A percentile compares a stretch with the other conserved stretches of the same genome.
Evolutionary conservation across 805 yeast genomes (phyloP).

Genomic region (Candida endomychidarum): DNA sequence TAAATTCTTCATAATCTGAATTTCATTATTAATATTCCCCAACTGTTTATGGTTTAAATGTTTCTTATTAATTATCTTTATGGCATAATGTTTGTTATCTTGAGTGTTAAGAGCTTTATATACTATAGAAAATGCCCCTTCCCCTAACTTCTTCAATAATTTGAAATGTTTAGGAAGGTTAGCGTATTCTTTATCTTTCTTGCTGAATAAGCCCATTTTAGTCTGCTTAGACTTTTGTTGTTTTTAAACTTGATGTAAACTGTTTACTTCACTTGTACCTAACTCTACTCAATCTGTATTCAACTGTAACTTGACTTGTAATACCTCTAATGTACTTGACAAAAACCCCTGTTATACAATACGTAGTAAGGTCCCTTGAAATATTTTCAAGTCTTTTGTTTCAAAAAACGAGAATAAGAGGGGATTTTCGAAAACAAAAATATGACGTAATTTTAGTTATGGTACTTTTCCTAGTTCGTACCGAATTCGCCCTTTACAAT

Average conservation of each 20-base stretch:
- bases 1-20: constrained; percentile 66
- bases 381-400: too few relatives aligned
- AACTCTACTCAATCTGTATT: too few relatives aligned
- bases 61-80: constrained; percentile 69
- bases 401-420: constrained; percentile 1
- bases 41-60: constrained; percentile 52
- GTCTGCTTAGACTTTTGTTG: too few relatives aligned
- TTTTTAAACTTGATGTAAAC: too few relatives aligned
- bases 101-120: constrained; percentile 55
- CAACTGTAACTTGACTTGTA: too few relatives aligned
- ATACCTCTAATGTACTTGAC: too few relatives aligned
- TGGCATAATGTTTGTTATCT: constrained; percentile 55
- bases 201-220: constrained; percentile 11
- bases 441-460: constrained; percentile 1
- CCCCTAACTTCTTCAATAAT: constrained; percentile 51
- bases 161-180: constrained; percentile 29
- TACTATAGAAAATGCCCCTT: constrained; percentile 90
- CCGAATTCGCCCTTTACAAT: not conserved
- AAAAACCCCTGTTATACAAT: too few relatives aligned
- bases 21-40: constrained; percentile 65
- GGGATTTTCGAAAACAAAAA: constrained; percentile 1
- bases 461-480: not conserved
- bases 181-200: constrained; percentile 14
- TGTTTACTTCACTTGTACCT: too few relatives aligned
- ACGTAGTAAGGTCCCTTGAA: too few relatives aligned